Conservation (phyloP, 495 filamentous ascomycete genomes). For the Podospora comata region DNA sequence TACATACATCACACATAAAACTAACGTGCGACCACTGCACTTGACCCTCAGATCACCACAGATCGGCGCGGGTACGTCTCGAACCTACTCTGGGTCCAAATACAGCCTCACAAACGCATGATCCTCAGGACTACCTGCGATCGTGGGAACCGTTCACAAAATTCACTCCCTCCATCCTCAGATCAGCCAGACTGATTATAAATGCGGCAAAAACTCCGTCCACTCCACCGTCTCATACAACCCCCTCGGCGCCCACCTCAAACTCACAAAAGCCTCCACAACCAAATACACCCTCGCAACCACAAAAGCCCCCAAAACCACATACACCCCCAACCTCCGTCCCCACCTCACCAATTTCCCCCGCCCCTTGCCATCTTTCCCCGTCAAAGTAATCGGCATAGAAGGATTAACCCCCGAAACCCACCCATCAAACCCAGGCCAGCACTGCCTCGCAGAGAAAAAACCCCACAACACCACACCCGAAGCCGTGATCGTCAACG, state of each 20-base stretch:
- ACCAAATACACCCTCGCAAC: conserved; percentile 23
- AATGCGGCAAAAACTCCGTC: conserved; percentile 23
- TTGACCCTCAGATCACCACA: no score
- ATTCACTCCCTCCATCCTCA: no score
- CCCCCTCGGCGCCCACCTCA: conserved; percentile 18
- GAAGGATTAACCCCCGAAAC: conserved; percentile 15
- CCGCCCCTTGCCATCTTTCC: neutral
- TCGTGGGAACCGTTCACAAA: no score
- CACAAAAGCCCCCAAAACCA: conserved; percentile 11
- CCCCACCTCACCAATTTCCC: neutral
- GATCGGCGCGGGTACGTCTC: no score
- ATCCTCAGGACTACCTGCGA: no score
- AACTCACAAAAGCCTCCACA: conserved; percentile 19
- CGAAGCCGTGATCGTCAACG: conserved; percentile 15
- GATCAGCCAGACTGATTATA: conserved; percentile 7
- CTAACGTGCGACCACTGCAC: no score
- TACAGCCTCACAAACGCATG: no score
- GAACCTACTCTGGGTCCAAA: no score
- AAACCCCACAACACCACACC: conserved; percentile 15
- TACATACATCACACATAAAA: no score
- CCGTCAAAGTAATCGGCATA: conserved; percentile 11
- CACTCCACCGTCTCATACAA: conserved; percentile 25
- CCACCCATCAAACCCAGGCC: conserved; percentile 17
- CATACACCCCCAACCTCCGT: conserved; percentile 5
- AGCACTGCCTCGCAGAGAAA: conserved; percentile 8